Base-by-base conservation (phyloP, 371 early-diverging fungal genomes). In the Blakeslea trispora region DNA sequence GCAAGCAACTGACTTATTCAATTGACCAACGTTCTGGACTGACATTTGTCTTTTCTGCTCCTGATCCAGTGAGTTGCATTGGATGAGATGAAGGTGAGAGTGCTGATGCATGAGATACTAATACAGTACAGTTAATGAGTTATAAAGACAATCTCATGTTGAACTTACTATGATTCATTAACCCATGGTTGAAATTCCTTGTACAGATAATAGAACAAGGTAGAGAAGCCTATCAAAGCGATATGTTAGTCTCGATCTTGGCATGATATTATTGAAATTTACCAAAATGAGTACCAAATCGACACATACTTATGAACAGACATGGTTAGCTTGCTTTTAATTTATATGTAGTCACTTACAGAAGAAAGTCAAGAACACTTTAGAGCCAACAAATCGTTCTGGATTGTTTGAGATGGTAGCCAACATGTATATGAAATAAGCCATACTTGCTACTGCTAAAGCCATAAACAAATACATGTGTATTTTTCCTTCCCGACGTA, bases 361-460 rank as follows among this genome's bases (percentile, higher is more conserved):
- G 49, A 89, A 91, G 64, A 91, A 91, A 3, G 90, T 90, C 62
- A 91, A 72, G 66, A 88, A 87, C 3, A 79, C 77, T 50, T 76
- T 70, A 44, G 87, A 82, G 18, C 80, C 72, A 24, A 62, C 35
- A 59, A 82, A 90, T 55, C 81, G 72, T 13, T 59, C 71, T 53
- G 77, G 77, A 57, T 84, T 76, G 39, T 70, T 60, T 1, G 81
- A 85, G 50, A 91, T 89, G 8, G 89, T 66, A 22, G 82, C 78
- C 34, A 89, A 53, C 73, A 89, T 89, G 72, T 84, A 91, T 37
- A 85, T 76, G 71, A 89, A 90, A 70, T 91, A 91, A 13, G 71
- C 86, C 53, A 86, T 72, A 40, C 81, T 82, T 13, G 77, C 70
- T 23, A 85, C 59, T 5, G 85, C 66, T 6, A 84, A 65, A n/a